A percentile compares a stretch with the other conserved stretches of the same genome.
These are phyloP conservation scores for Allium sativum DNA, from an alignment of 106 monocot species.

Conservation along the genomic window DNA sequence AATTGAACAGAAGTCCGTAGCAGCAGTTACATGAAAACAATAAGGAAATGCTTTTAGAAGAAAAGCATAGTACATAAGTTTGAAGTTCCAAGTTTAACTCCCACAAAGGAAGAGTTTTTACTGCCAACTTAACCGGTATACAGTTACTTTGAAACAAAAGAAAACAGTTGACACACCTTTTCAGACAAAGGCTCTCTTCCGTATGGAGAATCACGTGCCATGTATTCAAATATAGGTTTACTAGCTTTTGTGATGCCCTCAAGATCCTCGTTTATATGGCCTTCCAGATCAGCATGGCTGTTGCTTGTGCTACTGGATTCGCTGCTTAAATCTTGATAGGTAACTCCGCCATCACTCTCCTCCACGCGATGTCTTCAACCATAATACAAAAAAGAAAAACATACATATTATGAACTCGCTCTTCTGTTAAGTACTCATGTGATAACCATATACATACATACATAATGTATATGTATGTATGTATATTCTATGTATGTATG, in stretches of 20 bases:
- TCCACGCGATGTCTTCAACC: constrained; percentile 43
- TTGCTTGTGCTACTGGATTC: constrained; percentile 36
- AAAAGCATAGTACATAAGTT: too few relatives aligned
- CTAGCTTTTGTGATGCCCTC: constrained; percentile 9
- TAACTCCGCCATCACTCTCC: constrained; percentile 43
- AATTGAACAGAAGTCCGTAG: too few relatives aligned
- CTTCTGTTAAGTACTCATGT: too few relatives aligned
- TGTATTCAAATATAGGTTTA: constrained; percentile 54
- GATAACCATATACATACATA: too few relatives aligned
- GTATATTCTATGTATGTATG: too few relatives aligned
- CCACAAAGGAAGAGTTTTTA: too few relatives aligned
- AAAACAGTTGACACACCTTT: constrained; percentile 33
- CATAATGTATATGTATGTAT: too few relatives aligned
- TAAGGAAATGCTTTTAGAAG: neutral
- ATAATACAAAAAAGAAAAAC: neutral
- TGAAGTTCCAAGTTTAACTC: too few relatives aligned
- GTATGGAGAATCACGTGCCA: constrained; percentile 66
- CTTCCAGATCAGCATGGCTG: constrained; percentile 15
- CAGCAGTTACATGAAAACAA: neutral
- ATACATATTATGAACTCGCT: too few relatives aligned
- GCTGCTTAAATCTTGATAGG: constrained; percentile 50
- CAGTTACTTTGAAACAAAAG: too few relatives aligned
- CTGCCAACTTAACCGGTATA: too few relatives aligned
- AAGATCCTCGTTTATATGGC: constrained; percentile 15
- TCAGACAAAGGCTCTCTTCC: constrained; percentile 69